phyloP scores from a whole-genome alignment of 2,329 filamentous ascomycete species.

The Aspergillus ibericus region DNA sequence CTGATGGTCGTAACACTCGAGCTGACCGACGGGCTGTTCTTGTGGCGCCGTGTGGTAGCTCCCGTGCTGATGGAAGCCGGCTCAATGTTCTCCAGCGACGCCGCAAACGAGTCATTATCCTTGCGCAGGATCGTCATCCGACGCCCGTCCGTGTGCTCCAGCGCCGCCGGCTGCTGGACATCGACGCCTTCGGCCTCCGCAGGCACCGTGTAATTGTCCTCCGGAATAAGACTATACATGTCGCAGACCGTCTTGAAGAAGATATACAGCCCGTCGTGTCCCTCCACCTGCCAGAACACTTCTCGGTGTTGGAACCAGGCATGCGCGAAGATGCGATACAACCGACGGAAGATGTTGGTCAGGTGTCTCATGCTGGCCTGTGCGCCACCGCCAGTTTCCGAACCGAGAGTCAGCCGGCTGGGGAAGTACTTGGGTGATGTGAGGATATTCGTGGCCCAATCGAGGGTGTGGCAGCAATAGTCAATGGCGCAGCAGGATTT shows the following conservation, averaged over 20 bases:
- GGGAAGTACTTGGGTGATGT: slow-evolving; percentile 96
- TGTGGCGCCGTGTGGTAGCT: slow-evolving; percentile 78
- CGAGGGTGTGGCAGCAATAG: slow-evolving; percentile 97
- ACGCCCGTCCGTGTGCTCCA: slow-evolving; percentile 29
- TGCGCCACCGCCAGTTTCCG: slow-evolving; percentile 42
- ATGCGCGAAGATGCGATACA: slow-evolving; percentile 96
- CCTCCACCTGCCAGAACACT: slow-evolving; percentile 93
- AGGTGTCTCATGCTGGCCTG: slow-evolving; percentile 63
- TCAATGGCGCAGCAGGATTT: slow-evolving; percentile 98
- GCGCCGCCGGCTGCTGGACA: slow-evolving; percentile 29
- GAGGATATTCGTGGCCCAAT: slow-evolving; percentile 94
- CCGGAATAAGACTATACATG: slow-evolving; percentile 80
- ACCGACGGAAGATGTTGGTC: slow-evolving; percentile 88
- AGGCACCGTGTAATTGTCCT: slow-evolving; percentile 94
- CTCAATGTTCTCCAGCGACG: slow-evolving; percentile 30
- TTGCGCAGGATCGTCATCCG: slow-evolving; percentile 41
- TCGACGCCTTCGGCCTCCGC: slow-evolving; percentile 87
- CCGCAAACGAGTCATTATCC: slow-evolving; percentile 25
- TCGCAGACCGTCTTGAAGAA: slow-evolving; percentile 98
- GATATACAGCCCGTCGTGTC: slow-evolving; percentile 86
- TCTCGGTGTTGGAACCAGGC: slow-evolving; percentile 97
- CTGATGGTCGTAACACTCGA: slow-evolving; percentile 78
- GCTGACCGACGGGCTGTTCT: slow-evolving; percentile 76
- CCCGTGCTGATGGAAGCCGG: slow-evolving; percentile 55
- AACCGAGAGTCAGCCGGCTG: slow-evolving; percentile 68